phyloP scores from a whole-genome alignment of 495 filamentous ascomycete genomes.

The Aspergillus asperescens region DNA sequence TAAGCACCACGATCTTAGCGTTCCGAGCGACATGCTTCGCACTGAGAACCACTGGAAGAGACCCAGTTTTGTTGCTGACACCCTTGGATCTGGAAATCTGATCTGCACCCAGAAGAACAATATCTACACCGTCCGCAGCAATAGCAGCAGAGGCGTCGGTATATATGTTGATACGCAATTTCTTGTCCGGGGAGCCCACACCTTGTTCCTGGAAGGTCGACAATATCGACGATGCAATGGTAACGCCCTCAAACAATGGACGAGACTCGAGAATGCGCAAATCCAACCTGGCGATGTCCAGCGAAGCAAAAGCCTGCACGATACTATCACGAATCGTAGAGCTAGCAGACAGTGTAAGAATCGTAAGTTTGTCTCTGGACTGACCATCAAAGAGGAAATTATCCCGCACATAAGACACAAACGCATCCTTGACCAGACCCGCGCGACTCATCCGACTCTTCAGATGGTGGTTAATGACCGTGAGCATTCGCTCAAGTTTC shows the following conservation, averaged over 20 bases:
- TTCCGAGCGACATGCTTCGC: constrained; percentile 40
- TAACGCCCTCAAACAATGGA: constrained; percentile 60
- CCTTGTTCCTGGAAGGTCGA: constrained; percentile 24
- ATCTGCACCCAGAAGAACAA: constrained; percentile 60
- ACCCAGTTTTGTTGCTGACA: constrained; percentile 64
- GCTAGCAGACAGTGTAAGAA: constrained; percentile 56
- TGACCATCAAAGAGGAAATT: constrained; percentile 23
- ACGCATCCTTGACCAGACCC: constrained; percentile 27
- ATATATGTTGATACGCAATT: constrained; percentile 44
- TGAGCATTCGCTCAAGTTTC: constrained; percentile 22
- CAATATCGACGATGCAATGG: constrained; percentile 46
- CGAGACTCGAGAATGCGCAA: constrained; percentile 60
- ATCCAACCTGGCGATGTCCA: constrained; percentile 38
- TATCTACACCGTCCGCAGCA: constrained; percentile 42
- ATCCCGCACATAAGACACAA: constrained; percentile 30
- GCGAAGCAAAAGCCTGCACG: constrained; percentile 23
- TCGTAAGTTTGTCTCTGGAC: constrained; percentile 27
- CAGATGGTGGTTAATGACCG: constrained; percentile 31
- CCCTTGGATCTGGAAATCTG: constrained; percentile 47
- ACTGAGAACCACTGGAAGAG: constrained; percentile 49
- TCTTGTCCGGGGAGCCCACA: constrained; percentile 9
- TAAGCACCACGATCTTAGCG: constrained; percentile 48
- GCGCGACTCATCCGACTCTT: constrained; percentile 23
- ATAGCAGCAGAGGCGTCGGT: constrained; percentile 57
- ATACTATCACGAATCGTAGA: constrained; percentile 52